These are phyloP conservation scores for Diplotaxis tenuifolia DNA, from an alignment of 345 rosid genomes.

Conservation along the genomic window DNA sequence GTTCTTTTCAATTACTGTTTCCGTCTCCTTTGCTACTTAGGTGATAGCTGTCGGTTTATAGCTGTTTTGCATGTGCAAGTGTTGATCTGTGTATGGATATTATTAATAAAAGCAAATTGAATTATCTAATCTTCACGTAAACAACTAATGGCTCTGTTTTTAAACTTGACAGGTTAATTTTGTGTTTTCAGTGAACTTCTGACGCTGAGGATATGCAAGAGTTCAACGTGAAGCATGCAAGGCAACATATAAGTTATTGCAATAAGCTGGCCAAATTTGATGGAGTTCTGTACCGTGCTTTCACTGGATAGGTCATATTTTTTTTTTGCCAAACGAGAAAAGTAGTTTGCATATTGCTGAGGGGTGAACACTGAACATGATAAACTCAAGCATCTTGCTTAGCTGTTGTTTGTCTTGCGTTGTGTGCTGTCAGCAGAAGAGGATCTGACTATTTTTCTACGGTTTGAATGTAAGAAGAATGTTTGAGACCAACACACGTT, in stretches of 20 bases:
- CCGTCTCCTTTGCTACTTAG: too few species aligned
- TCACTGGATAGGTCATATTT: conserved; percentile 4
- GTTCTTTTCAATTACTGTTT: too few species aligned
- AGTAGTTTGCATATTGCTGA: conserved; percentile 21
- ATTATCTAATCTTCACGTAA: too few species aligned
- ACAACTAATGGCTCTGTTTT: too few species aligned
- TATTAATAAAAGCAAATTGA: too few species aligned
- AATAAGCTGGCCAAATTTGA: conserved; percentile 36
- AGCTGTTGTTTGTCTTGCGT: conserved; percentile 11
- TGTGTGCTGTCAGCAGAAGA: conserved; percentile 35
- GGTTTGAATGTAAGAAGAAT: conserved; percentile 33
- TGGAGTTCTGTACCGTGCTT: too few species aligned
- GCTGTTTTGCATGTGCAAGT: too few species aligned
- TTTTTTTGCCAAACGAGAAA: conserved; percentile 33
- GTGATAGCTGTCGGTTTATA: too few species aligned
- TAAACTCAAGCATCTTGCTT: conserved; percentile 19
- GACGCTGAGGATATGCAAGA: conserved; percentile 45
- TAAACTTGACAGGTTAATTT: too few species aligned
- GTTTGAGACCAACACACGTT: conserved; percentile 33
- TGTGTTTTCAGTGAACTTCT: too few species aligned
- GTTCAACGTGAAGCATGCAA: conserved; percentile 44
- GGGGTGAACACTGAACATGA: conserved; percentile 5
- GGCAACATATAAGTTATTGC: conserved; percentile 40
- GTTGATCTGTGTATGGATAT: too few species aligned
- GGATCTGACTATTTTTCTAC: conserved; percentile 18